A percentile compares a stretch with the other conserved stretches of the same genome.
Evolutionary conservation across 345 rosid genomes (phyloP).

Genomic region (Dipteronia sinensis): DNA sequence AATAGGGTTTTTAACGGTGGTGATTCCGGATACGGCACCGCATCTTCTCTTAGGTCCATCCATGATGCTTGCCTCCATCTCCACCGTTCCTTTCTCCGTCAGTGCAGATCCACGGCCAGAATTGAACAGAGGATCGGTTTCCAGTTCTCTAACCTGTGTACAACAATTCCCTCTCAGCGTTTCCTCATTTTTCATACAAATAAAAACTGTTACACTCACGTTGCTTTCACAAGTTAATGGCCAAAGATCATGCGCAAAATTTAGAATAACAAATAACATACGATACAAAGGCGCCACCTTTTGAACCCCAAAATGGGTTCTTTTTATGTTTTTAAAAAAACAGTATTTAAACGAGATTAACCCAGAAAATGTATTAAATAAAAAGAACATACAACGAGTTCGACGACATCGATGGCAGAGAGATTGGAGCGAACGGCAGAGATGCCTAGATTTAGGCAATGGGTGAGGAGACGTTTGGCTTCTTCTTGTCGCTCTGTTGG

Average conservation of each 20-base stretch:
- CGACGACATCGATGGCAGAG: conserved; percentile 91
- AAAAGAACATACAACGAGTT: conserved; percentile 64
- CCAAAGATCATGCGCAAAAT: neutral
- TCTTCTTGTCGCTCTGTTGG: conserved; percentile 75
- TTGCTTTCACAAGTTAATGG: neutral
- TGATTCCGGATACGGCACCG: conserved; percentile 90
- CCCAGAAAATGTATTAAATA: neutral
- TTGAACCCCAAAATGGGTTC: neutral
- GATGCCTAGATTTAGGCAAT: conserved; percentile 88
- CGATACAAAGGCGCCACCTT: neutral
- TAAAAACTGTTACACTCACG: neutral
- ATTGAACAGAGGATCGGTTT: conserved; percentile 89
- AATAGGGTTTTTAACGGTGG: conserved; percentile 84
- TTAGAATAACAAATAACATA: neutral
- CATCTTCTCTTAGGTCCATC: conserved; percentile 83
- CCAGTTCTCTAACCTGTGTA: conserved; percentile 74
- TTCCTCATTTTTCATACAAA: neutral
- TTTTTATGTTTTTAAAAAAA: neutral
- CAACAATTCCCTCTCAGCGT: neutral
- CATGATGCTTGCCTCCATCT: conserved; percentile 99
- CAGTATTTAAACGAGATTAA: neutral
- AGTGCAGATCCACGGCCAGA: conserved; percentile 98
- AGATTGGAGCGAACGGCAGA: conserved; percentile 72
- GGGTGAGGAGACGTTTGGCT: conserved; percentile 83
- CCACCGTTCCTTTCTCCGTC: conserved; percentile 85